Conservation (phyloP, 768 basidiomycete genomes). For the Cyclocybe aegerita region DNA sequence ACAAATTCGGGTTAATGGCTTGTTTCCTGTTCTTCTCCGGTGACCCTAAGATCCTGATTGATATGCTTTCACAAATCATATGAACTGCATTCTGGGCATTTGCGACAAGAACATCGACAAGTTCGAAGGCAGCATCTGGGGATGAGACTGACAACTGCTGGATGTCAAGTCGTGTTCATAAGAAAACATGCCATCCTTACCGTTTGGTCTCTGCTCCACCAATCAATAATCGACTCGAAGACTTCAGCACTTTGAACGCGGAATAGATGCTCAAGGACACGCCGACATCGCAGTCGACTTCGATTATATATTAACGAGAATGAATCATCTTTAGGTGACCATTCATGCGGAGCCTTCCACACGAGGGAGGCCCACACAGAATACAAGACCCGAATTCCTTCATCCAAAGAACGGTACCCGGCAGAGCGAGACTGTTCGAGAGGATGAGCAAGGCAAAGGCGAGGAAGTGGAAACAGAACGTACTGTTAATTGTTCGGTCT, state of each 20-base stretch:
- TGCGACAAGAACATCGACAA: slow-evolving; percentile 79
- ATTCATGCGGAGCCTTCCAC: slow-evolving; percentile 45
- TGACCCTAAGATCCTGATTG: slow-evolving; percentile 50
- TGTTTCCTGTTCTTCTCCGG: slow-evolving; percentile 63
- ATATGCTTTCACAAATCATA: slow-evolving; percentile 85
- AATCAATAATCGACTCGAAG: slow-evolving; percentile 78
- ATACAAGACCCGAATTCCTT: slow-evolving; percentile 78
- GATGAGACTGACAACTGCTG: slow-evolving; percentile 37
- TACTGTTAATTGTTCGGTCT: slow-evolving; percentile 61
- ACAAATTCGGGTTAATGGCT: slow-evolving; percentile 68
- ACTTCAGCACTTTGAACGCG: slow-evolving; percentile 78
- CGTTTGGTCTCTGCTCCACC: slow-evolving; percentile 66
- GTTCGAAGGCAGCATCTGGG: slow-evolving; percentile 66
- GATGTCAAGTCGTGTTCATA: neutral
- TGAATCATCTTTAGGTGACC: slow-evolving; percentile 65
- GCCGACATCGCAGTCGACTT: slow-evolving; percentile 66
- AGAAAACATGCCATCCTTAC: slow-evolving; percentile 32
- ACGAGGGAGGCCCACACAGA: slow-evolving; percentile 66
- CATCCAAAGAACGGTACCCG: slow-evolving; percentile 75
- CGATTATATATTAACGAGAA: slow-evolving; percentile 66
- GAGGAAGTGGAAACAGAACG: slow-evolving; percentile 20
- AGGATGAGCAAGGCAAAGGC: neutral
- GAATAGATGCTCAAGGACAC: slow-evolving; percentile 85
- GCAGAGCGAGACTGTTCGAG: slow-evolving; percentile 61
- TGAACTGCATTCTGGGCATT: slow-evolving; percentile 87